These are phyloP conservation scores for Aechmea fasciata DNA, from an alignment of 176 grass and related monocot genomes.

Conservation along the genomic window DNA sequence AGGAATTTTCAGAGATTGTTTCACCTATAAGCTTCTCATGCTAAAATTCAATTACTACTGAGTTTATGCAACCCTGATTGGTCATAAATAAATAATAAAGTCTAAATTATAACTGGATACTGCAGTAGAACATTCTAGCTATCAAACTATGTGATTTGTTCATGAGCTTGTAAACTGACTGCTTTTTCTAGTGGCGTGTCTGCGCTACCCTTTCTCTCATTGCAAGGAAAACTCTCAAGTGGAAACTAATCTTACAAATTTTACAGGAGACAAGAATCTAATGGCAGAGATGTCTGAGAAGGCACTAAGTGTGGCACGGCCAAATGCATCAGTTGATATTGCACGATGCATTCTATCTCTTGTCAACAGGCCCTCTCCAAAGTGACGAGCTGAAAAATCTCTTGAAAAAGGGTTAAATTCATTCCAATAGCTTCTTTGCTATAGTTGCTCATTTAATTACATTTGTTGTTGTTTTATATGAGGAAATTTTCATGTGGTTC, in stretches of 20 bases:
- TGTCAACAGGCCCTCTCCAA: constrained; percentile 26
- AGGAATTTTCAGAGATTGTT: too few relatives aligned
- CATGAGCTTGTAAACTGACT: too few relatives aligned
- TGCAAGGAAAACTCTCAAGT: neutral
- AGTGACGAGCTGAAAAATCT: constrained; percentile 18
- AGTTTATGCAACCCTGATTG: too few relatives aligned
- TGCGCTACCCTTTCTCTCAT: neutral
- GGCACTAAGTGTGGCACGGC: constrained; percentile 52
- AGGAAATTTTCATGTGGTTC: too few relatives aligned
- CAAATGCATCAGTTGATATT: constrained; percentile 59
- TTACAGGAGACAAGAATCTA: constrained; percentile 64
- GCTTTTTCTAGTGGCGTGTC: neutral
- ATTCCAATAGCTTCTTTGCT: neutral
- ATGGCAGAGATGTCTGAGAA: constrained; percentile 76
- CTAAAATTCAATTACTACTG: too few relatives aligned
- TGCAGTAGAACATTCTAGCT: too few relatives aligned
- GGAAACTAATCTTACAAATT: neutral
- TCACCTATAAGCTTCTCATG: too few relatives aligned
- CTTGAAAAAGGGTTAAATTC: neutral
- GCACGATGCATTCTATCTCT: constrained; percentile 51
- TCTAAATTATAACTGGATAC: too few relatives aligned
- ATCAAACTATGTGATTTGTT: too few relatives aligned
- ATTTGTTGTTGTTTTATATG: too few relatives aligned
- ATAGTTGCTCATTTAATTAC: neutral
- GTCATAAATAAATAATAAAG: too few relatives aligned